Evolutionary conservation across 202 grass and related monocot genomes (phyloP).

Genomic region (Setaria italica): DNA sequence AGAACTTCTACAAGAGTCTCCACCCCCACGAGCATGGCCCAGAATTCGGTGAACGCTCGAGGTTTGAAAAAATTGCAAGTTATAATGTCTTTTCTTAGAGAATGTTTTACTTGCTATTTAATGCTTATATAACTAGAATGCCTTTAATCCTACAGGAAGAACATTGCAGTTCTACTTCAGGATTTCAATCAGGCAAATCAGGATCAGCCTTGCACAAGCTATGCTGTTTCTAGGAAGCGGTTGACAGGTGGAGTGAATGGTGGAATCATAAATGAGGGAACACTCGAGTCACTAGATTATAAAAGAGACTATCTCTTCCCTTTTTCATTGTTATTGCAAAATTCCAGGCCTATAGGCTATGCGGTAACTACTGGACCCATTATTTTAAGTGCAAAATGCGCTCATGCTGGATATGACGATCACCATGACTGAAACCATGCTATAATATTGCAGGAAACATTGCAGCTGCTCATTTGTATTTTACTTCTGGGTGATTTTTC

Average conservation of each 20-base stretch:
- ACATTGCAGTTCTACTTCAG: slow-evolving; percentile 42
- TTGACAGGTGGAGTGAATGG: slow-evolving; percentile 93
- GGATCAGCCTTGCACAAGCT: slow-evolving; percentile 61
- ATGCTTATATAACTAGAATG: slow-evolving; percentile 18
- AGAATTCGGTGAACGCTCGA: slow-evolving; percentile 62
- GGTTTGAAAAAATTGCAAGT: slow-evolving; percentile 49
- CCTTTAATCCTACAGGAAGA: slow-evolving; percentile 68
- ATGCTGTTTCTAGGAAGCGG: slow-evolving; percentile 72
- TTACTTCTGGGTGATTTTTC: slow-evolving; percentile 91
- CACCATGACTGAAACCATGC: slow-evolving; percentile 17
- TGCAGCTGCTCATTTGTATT: slow-evolving; percentile 86
- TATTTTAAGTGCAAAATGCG: background rate
- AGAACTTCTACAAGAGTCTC: slow-evolving; percentile 78
- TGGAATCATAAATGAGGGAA: slow-evolving; percentile 87
- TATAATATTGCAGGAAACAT: slow-evolving; percentile 81
- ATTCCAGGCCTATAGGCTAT: slow-evolving; percentile 82
- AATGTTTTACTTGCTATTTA: slow-evolving; percentile 29
- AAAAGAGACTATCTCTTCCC: slow-evolving; percentile 86
- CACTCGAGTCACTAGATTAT: slow-evolving; percentile 71
- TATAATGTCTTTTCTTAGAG: slow-evolving; percentile 22
- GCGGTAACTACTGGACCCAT: slow-evolving; percentile 59
- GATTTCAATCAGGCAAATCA: slow-evolving; percentile 58
- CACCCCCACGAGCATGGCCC: slow-evolving; percentile 54
- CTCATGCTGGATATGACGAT: background rate
- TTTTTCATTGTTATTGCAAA: slow-evolving; percentile 81